A percentile compares a stretch with the other conserved stretches of the same genome.
These are phyloP conservation scores for Kockiozyma suomiensis DNA, from an alignment of 805 yeast species.

Conservation along the genomic window DNA sequence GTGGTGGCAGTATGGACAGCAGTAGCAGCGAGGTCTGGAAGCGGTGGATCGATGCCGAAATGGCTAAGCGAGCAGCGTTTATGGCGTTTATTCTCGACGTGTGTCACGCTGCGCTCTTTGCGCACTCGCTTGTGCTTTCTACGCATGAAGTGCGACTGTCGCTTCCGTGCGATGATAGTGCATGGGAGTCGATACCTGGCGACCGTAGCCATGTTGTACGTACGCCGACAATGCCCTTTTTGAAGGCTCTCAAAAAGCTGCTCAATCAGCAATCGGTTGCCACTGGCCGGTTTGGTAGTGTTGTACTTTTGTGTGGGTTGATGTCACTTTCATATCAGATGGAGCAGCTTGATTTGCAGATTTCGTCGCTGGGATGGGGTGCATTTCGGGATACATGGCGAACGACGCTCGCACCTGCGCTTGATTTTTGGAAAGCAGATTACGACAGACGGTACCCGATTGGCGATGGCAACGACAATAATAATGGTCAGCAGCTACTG, in stretches of 20 bases:
- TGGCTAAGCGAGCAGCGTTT: conserved; percentile 73
- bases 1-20: conserved; percentile 12
- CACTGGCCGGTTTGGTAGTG: conserved; percentile 63
- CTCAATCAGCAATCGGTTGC: conserved; percentile 55
- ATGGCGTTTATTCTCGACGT: conserved; percentile 83
- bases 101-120: conserved; percentile 74
- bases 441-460: conserved; percentile 34
- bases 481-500: not conserved
- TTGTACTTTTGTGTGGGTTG: conserved; percentile 66
- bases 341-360: conserved; percentile 70
- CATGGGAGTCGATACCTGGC: conserved; percentile 52
- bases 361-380: conserved; percentile 51
- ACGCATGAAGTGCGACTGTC: conserved; percentile 64
- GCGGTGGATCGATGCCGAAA: conserved; percentile 80
- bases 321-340: conserved; percentile 68
- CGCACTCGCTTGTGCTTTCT: conserved; percentile 64
- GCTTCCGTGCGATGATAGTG: conserved; percentile 63
- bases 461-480: not conserved
- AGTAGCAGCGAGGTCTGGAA: conserved; percentile 50
- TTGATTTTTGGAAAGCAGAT: conserved; percentile 63
- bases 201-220: conserved; percentile 35
- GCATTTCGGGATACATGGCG: conserved; percentile 61
- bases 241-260: conserved; percentile 59
- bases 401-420: conserved; percentile 66
- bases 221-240: conserved; percentile 47